Evolutionary conservation across 2,329 filamentous ascomycete genomes (phyloP), one percentile per base, ranked within the genome.

Genomic region (Moelleriella libera): DNA sequence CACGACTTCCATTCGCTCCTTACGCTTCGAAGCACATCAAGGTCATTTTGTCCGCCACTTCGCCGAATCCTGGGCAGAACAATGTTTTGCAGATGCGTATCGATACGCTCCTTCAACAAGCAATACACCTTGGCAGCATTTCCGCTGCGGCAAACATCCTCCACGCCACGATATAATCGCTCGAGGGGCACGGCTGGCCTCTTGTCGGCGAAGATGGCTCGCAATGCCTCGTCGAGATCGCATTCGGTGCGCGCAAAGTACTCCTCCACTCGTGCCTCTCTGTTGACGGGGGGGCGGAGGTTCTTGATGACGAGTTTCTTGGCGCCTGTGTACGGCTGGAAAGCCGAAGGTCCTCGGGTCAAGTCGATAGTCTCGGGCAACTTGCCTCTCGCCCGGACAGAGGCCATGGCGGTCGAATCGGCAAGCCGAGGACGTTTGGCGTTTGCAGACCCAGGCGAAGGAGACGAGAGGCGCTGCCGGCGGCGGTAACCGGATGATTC

Each of bases 271-370:
- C 88, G 78, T 47, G 76, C 71, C 46, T 67, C 58, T 40, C 65
- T 61, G 49, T 75, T 73, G n/a, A 75, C 67, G 14, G 73, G 73
- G 1, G 76, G 74, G 50, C 83, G 80, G 53, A 96, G 75, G 61
- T 96, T 97, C 75, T 95, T 95, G 57, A 98, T 86, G n/a, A 90
- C 78, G 43, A 98, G 76, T 65, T 84, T 89, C 71, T 84, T 89
- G 21, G 87, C 82, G 32, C 88, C 88, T 9, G 75, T 72, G 57
- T 86, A 80, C 10, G 87, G 82, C 55, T 83, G 85, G 59, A 89
- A 86, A 45, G 68, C 64, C 34, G 65, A 61, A 21, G 63, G 58
- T 29, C 51, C 53, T 49, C 57, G 55, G 42, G 62, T 61, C 29
- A 64, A 55, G 50, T 68, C 64, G 49, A 64, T 52, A 28, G 57